A percentile compares a stretch with the other conserved stretches of the same genome.
Evolutionary conservation across 2,329 filamentous ascomycete species (phyloP).

Genomic region (Apiospora phragmitis): DNA sequence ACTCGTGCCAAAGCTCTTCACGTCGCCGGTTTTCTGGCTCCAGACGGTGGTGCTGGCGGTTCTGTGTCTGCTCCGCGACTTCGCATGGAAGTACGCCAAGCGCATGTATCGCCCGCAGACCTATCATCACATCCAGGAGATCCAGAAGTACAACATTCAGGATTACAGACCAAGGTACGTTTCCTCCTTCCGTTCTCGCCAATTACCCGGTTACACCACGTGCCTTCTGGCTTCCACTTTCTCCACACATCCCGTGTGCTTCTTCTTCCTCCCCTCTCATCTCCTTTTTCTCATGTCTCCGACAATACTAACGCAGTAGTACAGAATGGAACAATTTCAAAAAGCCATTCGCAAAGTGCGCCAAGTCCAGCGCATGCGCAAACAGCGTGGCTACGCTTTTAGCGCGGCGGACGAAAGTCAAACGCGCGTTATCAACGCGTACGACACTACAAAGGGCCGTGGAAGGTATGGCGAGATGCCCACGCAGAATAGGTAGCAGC

Average conservation of each 20-base stretch:
- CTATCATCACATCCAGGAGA: slow-evolving; percentile 98
- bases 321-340: slow-evolving; percentile 98
- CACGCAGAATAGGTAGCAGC: background rate
- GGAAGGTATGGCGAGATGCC: slow-evolving; percentile 96
- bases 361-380: slow-evolving; percentile 98
- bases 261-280: background rate
- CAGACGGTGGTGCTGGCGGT: slow-evolving; percentile 80
- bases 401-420: slow-evolving; percentile 97
- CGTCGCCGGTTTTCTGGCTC: slow-evolving; percentile 85
- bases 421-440: slow-evolving; percentile 91
- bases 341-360: slow-evolving; percentile 98
- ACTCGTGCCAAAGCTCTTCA: slow-evolving; percentile 77
- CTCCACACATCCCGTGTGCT: background rate
- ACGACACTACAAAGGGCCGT: slow-evolving; percentile 91
- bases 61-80: slow-evolving; percentile 83
- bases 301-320: background rate
- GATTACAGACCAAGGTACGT: slow-evolving; percentile 91
- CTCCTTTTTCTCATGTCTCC: background rate
- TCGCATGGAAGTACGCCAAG: slow-evolving; percentile 96
- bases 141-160: slow-evolving; percentile 99
- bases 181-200: slow-evolving; percentile 3
- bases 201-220: background rate
- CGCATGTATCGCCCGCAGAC: slow-evolving; percentile 95
- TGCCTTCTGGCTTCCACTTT: background rate
- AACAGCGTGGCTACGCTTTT: slow-evolving; percentile 97